Base-by-base conservation (phyloP, 108 stramenopile species). In the Stephanodiscus triporus region DNA sequence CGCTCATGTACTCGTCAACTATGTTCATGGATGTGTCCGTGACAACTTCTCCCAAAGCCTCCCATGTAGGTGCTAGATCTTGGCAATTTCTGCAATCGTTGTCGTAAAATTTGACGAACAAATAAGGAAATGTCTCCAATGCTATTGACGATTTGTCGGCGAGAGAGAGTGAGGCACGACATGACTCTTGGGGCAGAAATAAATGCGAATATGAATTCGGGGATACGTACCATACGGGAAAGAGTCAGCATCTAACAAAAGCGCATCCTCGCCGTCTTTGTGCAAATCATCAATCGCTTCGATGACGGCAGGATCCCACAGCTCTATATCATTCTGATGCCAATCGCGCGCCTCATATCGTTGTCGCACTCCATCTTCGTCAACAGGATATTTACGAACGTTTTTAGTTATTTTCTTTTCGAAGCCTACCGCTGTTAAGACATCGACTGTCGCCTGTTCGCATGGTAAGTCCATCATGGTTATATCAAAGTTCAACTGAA, bases 401-500 rank as follows among this genome's bases (percentile, higher is more conserved):
- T 93, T 87, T 60, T 74, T 67, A 19, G 88, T 91, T 23, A 93
- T 65, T 59, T 91, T 90, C 83, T 90, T 81, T 48, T 76, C 72
- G 73, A 83, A 86, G 22, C 92, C 91, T 3, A 84, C 49, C 9
- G 78, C 51, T 2, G 78, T 73, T 34, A 59, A 87, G 27, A 92
- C 85, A 75, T 94, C 94, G 45, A 97, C 77, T n/a, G 90, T 84
- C 2, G 91, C 88, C 59, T 86, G 93, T 8, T 95, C 94, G 63
- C 96, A 97, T 32, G 82, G 85, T 32, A 97, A 50, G 70, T 92
- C 91, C 84, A 89, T 78, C 92, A 93, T 90, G 45, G 96, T 94
- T 23, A 97, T 89, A 63, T 97, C 94, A 82, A 97, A 97, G 73
- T 95, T 97, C 19, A 97, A 58, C 50, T 88, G 87, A 40, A 96